A percentile compares a stretch with the other conserved stretches of the same genome.
These are phyloP conservation scores for Physcomitrellopsis africana DNA, from an alignment of 225 moss, liverwort and hornwort species.

Conservation along the genomic window DNA sequence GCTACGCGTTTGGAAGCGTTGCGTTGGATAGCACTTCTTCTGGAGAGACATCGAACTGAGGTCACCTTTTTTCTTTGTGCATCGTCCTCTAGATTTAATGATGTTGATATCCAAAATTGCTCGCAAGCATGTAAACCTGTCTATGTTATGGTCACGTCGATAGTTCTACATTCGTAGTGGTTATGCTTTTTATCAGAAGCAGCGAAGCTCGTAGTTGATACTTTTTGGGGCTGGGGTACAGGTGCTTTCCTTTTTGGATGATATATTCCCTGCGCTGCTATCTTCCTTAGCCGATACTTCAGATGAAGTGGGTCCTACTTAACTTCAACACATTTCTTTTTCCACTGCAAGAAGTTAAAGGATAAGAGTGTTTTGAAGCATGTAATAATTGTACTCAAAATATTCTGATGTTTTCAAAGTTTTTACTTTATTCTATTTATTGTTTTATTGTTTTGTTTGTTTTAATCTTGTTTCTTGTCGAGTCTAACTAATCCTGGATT, in stretches of 20 bases:
- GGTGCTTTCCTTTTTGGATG: slow-evolving; percentile 92
- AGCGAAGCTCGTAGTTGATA: slow-evolving; percentile 2
- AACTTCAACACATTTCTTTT: slow-evolving; percentile 19
- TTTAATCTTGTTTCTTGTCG: neutral
- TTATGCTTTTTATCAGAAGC: neutral
- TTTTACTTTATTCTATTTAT: slow-evolving; percentile 9
- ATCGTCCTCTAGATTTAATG: slow-evolving; percentile 11
- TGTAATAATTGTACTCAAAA: neutral
- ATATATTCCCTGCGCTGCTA: slow-evolving; percentile 88
- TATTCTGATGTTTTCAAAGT: neutral
- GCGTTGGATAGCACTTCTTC: slow-evolving; percentile 86
- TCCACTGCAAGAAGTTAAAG: slow-evolving; percentile 4
- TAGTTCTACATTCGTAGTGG: no score
- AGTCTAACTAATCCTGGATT: slow-evolving; percentile 20
- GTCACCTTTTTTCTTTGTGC: slow-evolving; percentile 32
- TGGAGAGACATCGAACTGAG: slow-evolving; percentile 84
- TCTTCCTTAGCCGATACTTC: slow-evolving; percentile 81
- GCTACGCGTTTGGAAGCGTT: slow-evolving; percentile 88
- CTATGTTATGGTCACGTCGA: neutral
- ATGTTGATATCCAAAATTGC: neutral
- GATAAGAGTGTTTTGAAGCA: slow-evolving; percentile 2
- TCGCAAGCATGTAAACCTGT: slow-evolving; percentile 12
- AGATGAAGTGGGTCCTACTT: slow-evolving; percentile 68
- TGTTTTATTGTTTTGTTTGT: no score
- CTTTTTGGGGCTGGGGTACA: slow-evolving; percentile 39